Base-by-base conservation (phyloP, 148 eudicot genomes). In the Diospyros lotus region DNA sequence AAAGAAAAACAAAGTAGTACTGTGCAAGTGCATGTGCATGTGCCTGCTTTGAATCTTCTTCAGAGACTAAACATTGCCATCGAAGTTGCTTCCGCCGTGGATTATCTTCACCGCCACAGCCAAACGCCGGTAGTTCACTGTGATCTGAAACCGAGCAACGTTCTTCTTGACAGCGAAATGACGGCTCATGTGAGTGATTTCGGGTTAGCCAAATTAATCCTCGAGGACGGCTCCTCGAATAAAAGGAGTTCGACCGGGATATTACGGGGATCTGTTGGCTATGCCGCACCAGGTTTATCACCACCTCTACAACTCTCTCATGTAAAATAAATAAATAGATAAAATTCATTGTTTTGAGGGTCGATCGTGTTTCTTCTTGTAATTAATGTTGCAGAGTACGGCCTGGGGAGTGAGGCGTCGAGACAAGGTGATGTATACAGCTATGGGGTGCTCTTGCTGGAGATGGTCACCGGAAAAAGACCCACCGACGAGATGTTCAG, bases 361-460 rank as follows among this genome's bases (percentile, higher is more conserved):
- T 28, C 28, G 28, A 28, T 28, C 28, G 28, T 28, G 28, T 28
- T 28, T 28, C 28, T 28, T 28, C 28, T 1, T 68, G 51, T 40
- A 53, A 51, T 38, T 69, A 39, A 14, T 38, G 46, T 12, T 4
- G 64, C 62, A 72, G 75, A 72, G 75, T 45, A 72, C 46, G 75
- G 75, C 6, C 46, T 72, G 75, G 75, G 75, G 28, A 45, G 66
- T 46, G 55, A 60, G 4, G 66, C 46, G 54, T 59, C 66, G 7
- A 72, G 18, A 3, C 38, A 43, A 5, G 67, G 75, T 9, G 75
- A 73, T 60, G 75, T 73, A 53, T 73, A 73, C 75, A 73, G 75
- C 58, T 73, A 61, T 61, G 75, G 75, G 15, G 61, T 73, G 38
- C 75, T 73, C 66, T 61, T 73, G 67, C 38, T 73, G 39, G 75